Evolutionary conservation across 345 rosid species (phyloP), one percentile per base, ranked within the genome.

Genomic region (Microthlaspi erraticum): DNA sequence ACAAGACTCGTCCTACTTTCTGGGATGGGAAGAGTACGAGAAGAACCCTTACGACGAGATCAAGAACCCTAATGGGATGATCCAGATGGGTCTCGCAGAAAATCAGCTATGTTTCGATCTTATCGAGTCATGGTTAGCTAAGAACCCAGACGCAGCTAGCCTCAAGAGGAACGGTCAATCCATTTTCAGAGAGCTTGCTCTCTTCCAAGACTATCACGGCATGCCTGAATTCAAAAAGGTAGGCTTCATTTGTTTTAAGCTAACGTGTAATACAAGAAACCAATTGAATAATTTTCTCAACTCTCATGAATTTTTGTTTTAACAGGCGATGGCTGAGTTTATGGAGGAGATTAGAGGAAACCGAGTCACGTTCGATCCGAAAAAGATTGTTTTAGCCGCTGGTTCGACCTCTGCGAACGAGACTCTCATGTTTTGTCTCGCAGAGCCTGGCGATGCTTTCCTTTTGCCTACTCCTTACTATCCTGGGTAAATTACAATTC

Each of bases 361-460:
- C 74, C 71, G 81, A 73, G 93, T 87, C 10, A 85, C 73, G 9
- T 87, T 90, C 37, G 87, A 87, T 51, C 77, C 85, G 14, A 80
- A 73, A 56, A 81, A 84, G 4, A 58, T 87, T 7, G 91, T 90
- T 18, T 85, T 90, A 64, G 83, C 91, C 0, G 96, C 96, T 17
- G 96, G 96, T 74, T 87, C 96, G 45, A 90, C 96, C 14, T 82
- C 96, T 3, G 96, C 96, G 0, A 90, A 90, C 72, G 96, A 90
- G 75, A 83, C 88, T 34, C 88, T 90, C 70, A 80, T 87, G 76
- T 87, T 87, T 42, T 90, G 96, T 57, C 87, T 90, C 3, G 91
- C 91, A 3, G 87, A 90, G 55, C 81, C 80, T 16, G 93, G 96
- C 49, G 91, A 90, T 20, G 93, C 96, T 49, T 80, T 90, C 66